A percentile compares a stretch with the other conserved stretches of the same genome.
phyloP scores from a whole-genome alignment of 2,329 filamentous ascomycete genomes.

The Apiospora hydei region DNA sequence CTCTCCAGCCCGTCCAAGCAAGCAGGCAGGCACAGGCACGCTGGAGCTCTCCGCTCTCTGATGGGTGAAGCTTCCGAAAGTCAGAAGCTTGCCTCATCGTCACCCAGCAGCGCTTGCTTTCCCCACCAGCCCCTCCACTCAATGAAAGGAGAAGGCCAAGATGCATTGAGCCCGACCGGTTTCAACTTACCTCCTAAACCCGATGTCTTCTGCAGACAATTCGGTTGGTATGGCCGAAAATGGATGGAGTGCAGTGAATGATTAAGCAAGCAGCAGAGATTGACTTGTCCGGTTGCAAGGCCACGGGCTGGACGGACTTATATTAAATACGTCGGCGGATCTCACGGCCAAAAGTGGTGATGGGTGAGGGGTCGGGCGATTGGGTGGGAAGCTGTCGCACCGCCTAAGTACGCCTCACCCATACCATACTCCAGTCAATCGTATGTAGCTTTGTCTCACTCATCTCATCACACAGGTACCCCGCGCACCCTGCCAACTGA shows the following conservation, averaged over 20 bases:
- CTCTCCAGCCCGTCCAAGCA: neutral
- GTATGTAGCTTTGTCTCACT: neutral
- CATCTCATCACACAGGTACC: constrained; percentile 7
- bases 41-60: neutral
- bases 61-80: constrained; percentile 3
- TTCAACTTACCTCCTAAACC: constrained; percentile 17
- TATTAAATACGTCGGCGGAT: constrained; percentile 16
- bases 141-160: neutral
- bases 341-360: constrained; percentile 13
- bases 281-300: neutral
- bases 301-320: neutral
- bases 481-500: neutral
- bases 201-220: neutral
- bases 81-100: constrained; percentile 16
- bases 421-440: neutral
- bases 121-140: neutral
- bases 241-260: neutral
- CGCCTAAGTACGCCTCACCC: neutral
- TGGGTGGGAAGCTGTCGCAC: neutral
- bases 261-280: neutral
- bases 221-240: constrained; percentile 4
- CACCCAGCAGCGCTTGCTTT: neutral
- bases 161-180: constrained; percentile 3
- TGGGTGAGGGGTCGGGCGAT: neutral
- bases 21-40: neutral